Conservation (phyloP, 225 moss, liverwort and hornwort genomes). For the Pseudoscleropodium purum region DNA sequence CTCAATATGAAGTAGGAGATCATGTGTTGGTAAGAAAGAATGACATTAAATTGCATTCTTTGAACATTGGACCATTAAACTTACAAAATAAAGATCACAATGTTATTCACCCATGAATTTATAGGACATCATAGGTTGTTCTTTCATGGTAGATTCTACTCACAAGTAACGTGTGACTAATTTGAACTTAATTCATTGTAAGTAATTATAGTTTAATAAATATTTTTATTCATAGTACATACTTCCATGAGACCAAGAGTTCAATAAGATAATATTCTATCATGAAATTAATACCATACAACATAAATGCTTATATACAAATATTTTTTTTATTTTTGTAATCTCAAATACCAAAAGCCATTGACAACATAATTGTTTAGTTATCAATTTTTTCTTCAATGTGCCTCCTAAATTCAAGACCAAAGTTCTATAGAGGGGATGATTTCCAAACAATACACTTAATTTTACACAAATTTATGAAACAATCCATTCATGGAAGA, state of each 20-base stretch:
- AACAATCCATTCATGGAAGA: fast-evolving
- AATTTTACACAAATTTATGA: not conserved
- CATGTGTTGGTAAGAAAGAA: not conserved
- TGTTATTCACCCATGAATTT: not conserved
- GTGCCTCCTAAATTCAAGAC: fast-evolving
- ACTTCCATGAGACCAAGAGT: fast-evolving
- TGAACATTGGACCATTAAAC: not conserved
- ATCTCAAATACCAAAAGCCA: not conserved
- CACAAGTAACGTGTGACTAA: fast-evolving
- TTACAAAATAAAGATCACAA: not conserved
- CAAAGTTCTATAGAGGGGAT: fast-evolving
- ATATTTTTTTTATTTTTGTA: not conserved
- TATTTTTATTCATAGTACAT: no score
- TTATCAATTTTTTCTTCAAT: not conserved
- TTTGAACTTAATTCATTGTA: fast-evolving
- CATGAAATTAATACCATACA: fast-evolving
- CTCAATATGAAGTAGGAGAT: not conserved
- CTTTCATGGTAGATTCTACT: not conserved
- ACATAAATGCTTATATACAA: no score
- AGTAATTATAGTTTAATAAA: no score
- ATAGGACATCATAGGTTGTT: not conserved
- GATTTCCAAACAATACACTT: not conserved
- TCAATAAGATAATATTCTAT: no score
- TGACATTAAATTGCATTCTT: fast-evolving
- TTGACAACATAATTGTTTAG: fast-evolving